Base-by-base conservation (phyloP, 257 asterid species). In the Solanum clarkiae region DNA sequence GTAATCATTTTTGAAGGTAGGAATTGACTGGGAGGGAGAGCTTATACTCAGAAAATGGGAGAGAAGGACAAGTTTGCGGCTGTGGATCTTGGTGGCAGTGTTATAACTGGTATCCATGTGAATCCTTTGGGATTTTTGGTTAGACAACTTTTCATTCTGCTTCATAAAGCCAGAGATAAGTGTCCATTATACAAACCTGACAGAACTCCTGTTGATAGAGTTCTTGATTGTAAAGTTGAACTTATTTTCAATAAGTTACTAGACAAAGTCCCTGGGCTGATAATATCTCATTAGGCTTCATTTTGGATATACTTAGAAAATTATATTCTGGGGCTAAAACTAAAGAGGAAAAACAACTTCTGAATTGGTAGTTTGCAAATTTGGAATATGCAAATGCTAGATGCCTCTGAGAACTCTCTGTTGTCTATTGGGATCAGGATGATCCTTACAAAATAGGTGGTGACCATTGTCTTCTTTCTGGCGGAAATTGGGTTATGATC, bases 371-470 rank as follows among this genome's bases (percentile, higher is more conserved):
- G 4, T 36, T 36, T 36, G 40, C 40, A 36, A 36, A 36, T 36
- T 36, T 36, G 40, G 40, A 36, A 87, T 94, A 93, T 87, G 95
- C 96, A 55, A 94, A 94, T 68, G 96, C 96, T 0, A 97, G 98
- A 80, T 91, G 94, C 87, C 95, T 94, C 80, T 90, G 91, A 2
- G 89, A 93, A 66, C 98, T 94, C 65, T 94, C 96, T 59, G 96
- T 97, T 83, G 92, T 93, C 57, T 90, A 92, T 68, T 93, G 98
- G 32, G 97, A 94, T 88, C 98, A 94, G 90, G 97, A 94, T 42
- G 98, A 94, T 56, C 98, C 98, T 71, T 94, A 93, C 75, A 97
- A 94, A 87, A 94, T 94, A 97, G 98, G 93, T 22, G 98, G 98
- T 42, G 98, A 93, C 88, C 98, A 94, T 87, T 94, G 98, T 86